These are phyloP conservation scores for Myrmaecium sp. DNA, from an alignment of 2,329 filamentous ascomycete species.

Conservation along the genomic window DNA sequence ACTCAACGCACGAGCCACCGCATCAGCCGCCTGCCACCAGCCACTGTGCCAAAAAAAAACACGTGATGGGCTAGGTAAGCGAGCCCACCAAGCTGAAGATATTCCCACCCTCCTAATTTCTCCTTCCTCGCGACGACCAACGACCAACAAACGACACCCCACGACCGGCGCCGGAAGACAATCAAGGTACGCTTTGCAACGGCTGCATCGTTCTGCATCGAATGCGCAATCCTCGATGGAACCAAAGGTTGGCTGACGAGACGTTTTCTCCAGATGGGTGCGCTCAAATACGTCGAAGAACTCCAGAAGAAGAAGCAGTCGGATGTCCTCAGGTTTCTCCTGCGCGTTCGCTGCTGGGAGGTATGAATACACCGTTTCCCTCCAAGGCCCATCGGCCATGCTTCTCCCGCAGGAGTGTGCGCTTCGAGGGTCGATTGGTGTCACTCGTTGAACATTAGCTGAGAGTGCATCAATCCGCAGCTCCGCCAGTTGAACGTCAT, in stretches of 20 bases:
- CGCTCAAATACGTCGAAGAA: conserved; percentile 99
- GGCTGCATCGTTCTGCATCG: not conserved
- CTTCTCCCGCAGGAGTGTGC: conserved; percentile 4
- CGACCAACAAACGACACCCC: conserved; percentile 15
- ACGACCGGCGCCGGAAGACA: conserved; percentile 7
- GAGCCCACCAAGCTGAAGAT: no score
- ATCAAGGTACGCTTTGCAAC: conserved; percentile 13
- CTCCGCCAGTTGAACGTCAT: conserved; percentile 99
- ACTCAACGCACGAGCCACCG: no score
- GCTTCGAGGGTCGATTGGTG: conserved; percentile 25
- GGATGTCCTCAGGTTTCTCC: conserved; percentile 99
- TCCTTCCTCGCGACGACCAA: conserved; percentile 10
- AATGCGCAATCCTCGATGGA: conserved; percentile 1
- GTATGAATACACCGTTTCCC: conserved; percentile 32
- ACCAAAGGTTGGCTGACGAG: not conserved
- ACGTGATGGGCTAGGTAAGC: no score
- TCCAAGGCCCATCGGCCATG: conserved; percentile 10
- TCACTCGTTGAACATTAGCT: conserved; percentile 99
- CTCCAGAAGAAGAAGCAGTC: conserved; percentile 99
- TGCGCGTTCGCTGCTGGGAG: conserved; percentile 95
- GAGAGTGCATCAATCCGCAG: conserved; percentile 99
- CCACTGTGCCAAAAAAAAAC: no score
- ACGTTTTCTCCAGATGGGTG: conserved; percentile 59
- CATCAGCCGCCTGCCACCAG: no score
- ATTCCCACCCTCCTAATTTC: no score